Conservation (phyloP, 495 filamentous ascomycete species). For the Neurospora sp. region DNA sequence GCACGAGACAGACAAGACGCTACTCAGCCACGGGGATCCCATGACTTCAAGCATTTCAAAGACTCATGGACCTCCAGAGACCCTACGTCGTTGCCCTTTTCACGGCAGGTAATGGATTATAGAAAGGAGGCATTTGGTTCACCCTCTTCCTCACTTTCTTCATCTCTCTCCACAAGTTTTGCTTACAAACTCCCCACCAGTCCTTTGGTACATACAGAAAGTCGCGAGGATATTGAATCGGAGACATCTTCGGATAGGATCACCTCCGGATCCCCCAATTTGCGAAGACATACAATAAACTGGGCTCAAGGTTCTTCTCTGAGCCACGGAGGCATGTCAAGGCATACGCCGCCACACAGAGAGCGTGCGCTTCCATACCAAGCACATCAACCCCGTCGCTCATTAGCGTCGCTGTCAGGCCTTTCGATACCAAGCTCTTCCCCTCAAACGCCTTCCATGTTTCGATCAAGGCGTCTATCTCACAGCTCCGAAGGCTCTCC, state of each 20-base stretch:
- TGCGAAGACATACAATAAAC: conserved; percentile 31
- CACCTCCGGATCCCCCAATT: conserved; percentile 17
- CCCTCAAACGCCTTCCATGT: conserved; percentile 48
- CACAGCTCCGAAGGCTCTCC: conserved; percentile 64
- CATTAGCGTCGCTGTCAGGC: conserved; percentile 52
- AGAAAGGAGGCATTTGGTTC: conserved; percentile 21
- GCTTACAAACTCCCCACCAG: conserved; percentile 82
- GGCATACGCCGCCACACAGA: conserved; percentile 29
- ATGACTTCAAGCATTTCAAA: conserved; percentile 1
- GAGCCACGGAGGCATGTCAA: conserved; percentile 18
- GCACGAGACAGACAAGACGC: background rate
- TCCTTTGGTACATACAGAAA: conserved; percentile 82
- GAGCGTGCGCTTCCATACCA: conserved; percentile 54
- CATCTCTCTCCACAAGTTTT: conserved; percentile 73
- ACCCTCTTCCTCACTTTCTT: conserved; percentile 55
- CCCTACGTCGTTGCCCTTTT: conserved; percentile 29
- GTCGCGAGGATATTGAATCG: conserved; percentile 72
- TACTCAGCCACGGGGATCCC: background rate
- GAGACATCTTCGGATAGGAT: conserved; percentile 37
- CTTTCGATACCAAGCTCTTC: conserved; percentile 43
- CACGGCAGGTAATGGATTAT: conserved; percentile 12
- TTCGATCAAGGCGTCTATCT: conserved; percentile 57
- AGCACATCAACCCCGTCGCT: conserved; percentile 63
- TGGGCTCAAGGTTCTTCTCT: conserved; percentile 22
- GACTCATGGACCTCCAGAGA: conserved; percentile 30